phyloP scores from a whole-genome alignment of 2,329 filamentous ascomycete genomes.

The Claviceps africana region DNA sequence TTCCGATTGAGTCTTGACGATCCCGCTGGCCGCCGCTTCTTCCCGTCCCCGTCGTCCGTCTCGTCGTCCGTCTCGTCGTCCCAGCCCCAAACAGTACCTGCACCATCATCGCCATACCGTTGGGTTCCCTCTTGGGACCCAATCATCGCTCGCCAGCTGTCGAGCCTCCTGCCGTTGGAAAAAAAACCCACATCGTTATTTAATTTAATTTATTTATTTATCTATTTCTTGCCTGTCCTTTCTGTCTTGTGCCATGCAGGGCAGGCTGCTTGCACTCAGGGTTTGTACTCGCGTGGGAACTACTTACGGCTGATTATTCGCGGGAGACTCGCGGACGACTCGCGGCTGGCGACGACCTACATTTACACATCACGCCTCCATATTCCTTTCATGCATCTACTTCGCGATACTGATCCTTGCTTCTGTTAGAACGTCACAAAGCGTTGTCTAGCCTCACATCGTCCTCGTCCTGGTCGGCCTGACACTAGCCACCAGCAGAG shows the following conservation, averaged over 20 bases:
- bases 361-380: not conserved
- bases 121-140: not conserved
- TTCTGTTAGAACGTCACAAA: constrained; percentile 1
- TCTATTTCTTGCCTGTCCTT: not conserved
- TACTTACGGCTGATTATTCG: not conserved
- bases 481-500: not conserved
- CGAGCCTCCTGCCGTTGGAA: not conserved
- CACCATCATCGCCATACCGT: not conserved
- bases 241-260: not conserved
- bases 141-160: constrained; percentile 6
- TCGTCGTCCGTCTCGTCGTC: not conserved
- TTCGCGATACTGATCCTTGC: not conserved
- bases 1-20: not conserved
- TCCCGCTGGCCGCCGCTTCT: not conserved
- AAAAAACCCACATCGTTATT: no score
- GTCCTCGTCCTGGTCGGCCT: not conserved
- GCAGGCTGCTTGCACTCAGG: not conserved
- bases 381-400: not conserved
- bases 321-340: no score
- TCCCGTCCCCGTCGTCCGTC: no score
- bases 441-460: not conserved
- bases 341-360: not conserved
- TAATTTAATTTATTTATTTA: no score
- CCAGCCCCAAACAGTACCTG: not conserved
- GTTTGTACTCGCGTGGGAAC: not conserved